Evolutionary conservation across 352 stramenopile species (phyloP).

Genomic region (Globisporangium camurandrum): DNA sequence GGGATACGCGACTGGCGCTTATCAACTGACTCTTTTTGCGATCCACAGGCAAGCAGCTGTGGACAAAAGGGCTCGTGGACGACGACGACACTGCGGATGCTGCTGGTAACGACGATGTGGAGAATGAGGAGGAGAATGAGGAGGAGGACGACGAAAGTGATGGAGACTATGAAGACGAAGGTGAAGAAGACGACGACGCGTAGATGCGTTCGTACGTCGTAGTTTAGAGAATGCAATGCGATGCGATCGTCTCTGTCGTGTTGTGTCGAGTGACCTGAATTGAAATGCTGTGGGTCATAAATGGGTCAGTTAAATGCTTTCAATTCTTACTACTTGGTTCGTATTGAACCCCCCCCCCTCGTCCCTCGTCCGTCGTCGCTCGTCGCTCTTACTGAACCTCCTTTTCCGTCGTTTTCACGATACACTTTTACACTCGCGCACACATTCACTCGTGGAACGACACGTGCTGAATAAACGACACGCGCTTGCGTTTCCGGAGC

Average conservation of each 20-base stretch:
- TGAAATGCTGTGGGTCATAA: too few species aligned
- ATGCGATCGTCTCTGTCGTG: too few species aligned
- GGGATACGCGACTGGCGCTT: neutral
- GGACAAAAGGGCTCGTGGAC: slow-evolving; percentile 65
- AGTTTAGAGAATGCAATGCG: too few species aligned
- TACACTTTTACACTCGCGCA: neutral
- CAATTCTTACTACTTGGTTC: too few species aligned
- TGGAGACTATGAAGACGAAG: slow-evolving; percentile 19
- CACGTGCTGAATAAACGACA: slow-evolving; percentile 85
- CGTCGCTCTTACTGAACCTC: too few species aligned
- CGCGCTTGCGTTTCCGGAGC: slow-evolving; percentile 75
- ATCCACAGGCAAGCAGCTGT: slow-evolving; percentile 45
- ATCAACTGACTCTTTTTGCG: neutral
- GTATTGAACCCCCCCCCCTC: too few species aligned
- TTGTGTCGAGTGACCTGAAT: too few species aligned
- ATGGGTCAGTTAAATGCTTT: too few species aligned
- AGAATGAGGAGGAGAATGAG: slow-evolving; percentile 34
- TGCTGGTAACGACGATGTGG: slow-evolving; percentile 33
- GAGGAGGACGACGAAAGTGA: slow-evolving; percentile 25
- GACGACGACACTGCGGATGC: slow-evolving; percentile 39
- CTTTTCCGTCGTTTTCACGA: too few species aligned
- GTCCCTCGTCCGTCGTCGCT: too few species aligned
- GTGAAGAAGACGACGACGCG: slow-evolving; percentile 19
- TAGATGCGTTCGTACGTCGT: slow-evolving; percentile 3
- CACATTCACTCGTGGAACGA: slow-evolving; percentile 49